phyloP scores from a whole-genome alignment of 768 basidiomycete species.

The Mycena galericulata region DNA sequence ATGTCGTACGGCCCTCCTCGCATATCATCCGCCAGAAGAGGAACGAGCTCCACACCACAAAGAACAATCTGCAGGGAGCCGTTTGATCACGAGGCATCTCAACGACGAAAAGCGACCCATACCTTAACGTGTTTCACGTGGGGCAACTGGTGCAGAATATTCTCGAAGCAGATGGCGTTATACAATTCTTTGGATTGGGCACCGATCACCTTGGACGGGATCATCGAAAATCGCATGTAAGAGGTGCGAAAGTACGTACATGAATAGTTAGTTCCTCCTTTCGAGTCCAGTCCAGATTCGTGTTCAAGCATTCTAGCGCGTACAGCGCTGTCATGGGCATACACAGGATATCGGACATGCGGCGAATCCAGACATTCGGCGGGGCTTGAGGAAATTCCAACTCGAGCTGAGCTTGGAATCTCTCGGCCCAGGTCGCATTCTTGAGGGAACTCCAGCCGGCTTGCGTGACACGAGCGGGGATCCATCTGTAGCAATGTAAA shows the following conservation, averaged over 20 bases:
- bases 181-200: conserved; percentile 26
- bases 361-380: background rate
- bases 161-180: conserved; percentile 31
- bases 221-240: no score
- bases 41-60: conserved; percentile 25
- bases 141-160: conserved; percentile 37
- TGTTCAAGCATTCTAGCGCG: background rate
- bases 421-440: background rate
- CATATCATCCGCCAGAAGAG: background rate
- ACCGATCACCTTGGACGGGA: conserved; percentile 32
- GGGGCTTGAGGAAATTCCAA: background rate
- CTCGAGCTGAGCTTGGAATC: background rate
- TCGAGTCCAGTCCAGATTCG: background rate
- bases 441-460: background rate
- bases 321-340: background rate
- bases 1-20: background rate
- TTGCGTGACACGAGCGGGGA: background rate
- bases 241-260: conserved; percentile 29
- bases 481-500: background rate
- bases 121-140: conserved; percentile 33
- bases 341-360: background rate
- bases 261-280: conserved; percentile 35
- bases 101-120: background rate
- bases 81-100: background rate
- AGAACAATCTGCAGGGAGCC: conserved; percentile 29